Evolutionary conservation across 495 filamentous ascomycete species (phyloP), one percentile per base, ranked within the genome.

Genomic region (Penicillium parvum): DNA sequence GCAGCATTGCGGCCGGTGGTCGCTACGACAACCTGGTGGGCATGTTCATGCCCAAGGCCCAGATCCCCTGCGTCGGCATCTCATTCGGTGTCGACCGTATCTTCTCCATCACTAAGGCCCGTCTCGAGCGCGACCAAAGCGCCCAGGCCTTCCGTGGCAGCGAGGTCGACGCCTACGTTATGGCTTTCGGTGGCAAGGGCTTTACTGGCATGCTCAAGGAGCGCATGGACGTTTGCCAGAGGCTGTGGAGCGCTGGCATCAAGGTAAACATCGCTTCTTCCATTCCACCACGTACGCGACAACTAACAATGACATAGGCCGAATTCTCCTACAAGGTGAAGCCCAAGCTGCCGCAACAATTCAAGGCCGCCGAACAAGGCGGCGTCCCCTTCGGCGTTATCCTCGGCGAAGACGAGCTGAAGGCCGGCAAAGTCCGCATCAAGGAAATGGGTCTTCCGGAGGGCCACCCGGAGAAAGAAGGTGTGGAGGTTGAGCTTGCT

Each of bases 31-130:
- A 90, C 56, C 77, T 96, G 3, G 91, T 96, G 20, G 85, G 85
- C 63, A 95, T 95, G 88, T 96, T 95, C 74, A 72, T 69, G 30
- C 83, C 82, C 47, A 94, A 92, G 69, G 72, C 72, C 1, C 82
- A 88, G 56, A 86, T 95, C 26, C 91, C 91, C 18, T 96, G 91
- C 58, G 88, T 96, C 5, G 90, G 91, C 47, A 86, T 96, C 49
- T 95, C 88, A 8, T 95, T 96, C 62, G 91, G 91, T 38, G 86
- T 96, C 14, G 91, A 96, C 65, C 84, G 90, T 37, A 96, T 97
- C 53, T 96, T 95, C 68, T 86, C 84, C 34, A 87, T 96, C 64
- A 88, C 79, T 25, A 88, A 90, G 65, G 82, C 85, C 7, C 76
- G 81, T n/a, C 74, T 83, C 61, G 79, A 76, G 50, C 73, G 74